Conservation (phyloP, 441 rosid genomes). For the Pelargonium cotyledonis region DNA sequence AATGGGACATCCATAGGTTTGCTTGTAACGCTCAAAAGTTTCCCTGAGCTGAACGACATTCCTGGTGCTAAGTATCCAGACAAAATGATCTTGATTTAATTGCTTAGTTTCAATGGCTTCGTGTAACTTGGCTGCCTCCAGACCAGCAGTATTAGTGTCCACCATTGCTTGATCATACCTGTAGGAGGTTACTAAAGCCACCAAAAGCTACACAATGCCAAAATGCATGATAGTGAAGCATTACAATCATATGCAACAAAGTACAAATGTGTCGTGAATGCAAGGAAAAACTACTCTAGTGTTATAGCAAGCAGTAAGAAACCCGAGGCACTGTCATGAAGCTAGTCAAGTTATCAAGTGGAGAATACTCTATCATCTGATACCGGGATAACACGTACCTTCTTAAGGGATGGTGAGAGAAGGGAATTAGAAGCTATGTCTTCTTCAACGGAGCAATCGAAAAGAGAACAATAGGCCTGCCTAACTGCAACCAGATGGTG, state of each 20-base stretch:
- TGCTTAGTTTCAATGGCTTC: conserved; percentile 56
- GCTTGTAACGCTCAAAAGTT: conserved; percentile 56
- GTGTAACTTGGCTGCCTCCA: conserved; percentile 55
- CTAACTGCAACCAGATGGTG: conserved; percentile 65
- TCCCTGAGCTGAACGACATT: conserved; percentile 65
- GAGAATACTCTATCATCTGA: too few species aligned
- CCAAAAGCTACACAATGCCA: conserved; percentile 44
- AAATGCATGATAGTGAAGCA: background rate
- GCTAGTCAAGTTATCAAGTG: background rate
- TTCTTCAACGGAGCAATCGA: conserved; percentile 66
- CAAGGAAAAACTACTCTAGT: background rate
- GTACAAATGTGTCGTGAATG: background rate
- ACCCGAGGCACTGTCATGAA: background rate
- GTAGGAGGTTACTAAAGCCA: conserved; percentile 63
- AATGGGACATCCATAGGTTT: conserved; percentile 44
- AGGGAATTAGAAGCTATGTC: conserved; percentile 34
- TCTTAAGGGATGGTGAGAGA: conserved; percentile 42
- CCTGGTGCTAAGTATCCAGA: conserved; percentile 57
- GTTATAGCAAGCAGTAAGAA: background rate
- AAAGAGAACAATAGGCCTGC: conserved; percentile 62
- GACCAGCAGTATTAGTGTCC: conserved; percentile 40
- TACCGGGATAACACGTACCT: conserved; percentile 35
- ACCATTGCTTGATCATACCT: conserved; percentile 62
- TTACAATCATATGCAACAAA: background rate
- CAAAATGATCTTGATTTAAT: conserved; percentile 52